Percentiles rank a stretch among this genome's conserved stretches.
phyloP scores from a whole-genome alignment of 257 asterid genomes.

The Hygrophila difformis region DNA sequence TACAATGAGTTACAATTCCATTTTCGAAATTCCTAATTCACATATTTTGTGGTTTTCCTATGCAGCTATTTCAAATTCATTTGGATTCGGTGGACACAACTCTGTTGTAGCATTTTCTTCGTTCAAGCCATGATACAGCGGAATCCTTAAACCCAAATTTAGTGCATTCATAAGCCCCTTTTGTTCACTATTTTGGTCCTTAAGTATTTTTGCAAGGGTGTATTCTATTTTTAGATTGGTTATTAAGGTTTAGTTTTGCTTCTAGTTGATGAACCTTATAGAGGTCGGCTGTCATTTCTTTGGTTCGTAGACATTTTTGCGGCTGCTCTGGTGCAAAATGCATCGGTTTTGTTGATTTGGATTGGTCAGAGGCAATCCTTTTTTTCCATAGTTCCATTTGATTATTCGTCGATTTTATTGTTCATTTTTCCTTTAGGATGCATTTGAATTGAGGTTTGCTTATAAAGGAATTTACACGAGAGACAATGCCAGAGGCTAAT shows the following conservation, averaged over 20 bases:
- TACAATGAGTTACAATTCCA: too few species aligned
- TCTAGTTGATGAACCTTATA: too few species aligned
- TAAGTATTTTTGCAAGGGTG: slow-evolving; percentile 9
- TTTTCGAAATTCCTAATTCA: too few species aligned
- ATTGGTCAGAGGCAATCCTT: too few species aligned
- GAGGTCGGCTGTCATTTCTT: slow-evolving; percentile 15
- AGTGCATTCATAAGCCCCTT: slow-evolving; percentile 10
- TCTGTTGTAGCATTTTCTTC: slow-evolving; percentile 69
- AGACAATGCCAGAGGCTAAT: too few species aligned
- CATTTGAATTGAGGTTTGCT: too few species aligned
- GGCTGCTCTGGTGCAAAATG: slow-evolving; percentile 18
- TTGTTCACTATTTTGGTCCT: slow-evolving; percentile 11
- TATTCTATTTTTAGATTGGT: slow-evolving; percentile 20
- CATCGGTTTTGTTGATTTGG: too few species aligned
- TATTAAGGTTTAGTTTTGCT: slow-evolving; percentile 17
- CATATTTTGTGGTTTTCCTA: too few species aligned
- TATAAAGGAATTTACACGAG: too few species aligned
- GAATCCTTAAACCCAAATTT: neutral
- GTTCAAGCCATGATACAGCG: slow-evolving; percentile 32
- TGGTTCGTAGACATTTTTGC: slow-evolving; percentile 12
- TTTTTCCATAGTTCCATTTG: too few species aligned
- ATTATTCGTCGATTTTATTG: too few species aligned
- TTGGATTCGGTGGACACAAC: slow-evolving; percentile 90
- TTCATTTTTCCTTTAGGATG: too few species aligned
- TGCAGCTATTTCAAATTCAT: slow-evolving; percentile 82